Percentiles rank a stretch among this genome's conserved stretches.
These are phyloP conservation scores for Serendipita sp. DNA, from an alignment of 768 basidiomycete genomes.

Conservation along the genomic window DNA sequence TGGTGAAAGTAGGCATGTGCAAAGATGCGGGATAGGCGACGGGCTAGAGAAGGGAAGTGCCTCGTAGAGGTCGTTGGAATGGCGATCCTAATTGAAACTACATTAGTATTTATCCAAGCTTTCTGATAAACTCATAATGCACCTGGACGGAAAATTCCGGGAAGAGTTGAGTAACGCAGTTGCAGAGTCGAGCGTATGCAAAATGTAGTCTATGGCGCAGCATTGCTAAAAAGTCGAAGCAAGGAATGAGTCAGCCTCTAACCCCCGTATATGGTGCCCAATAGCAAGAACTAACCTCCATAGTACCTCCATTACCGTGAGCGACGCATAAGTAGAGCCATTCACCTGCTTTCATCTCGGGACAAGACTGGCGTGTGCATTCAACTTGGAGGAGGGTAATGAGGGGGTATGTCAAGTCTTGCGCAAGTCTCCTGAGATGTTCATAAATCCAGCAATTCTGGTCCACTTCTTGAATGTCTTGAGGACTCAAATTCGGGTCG, in stretches of 20 bases:
- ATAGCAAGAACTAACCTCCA: conserved; percentile 42
- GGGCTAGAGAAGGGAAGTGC: conserved; percentile 81
- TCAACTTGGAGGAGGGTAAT: conserved; percentile 75
- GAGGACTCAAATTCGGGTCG: conserved; percentile 15
- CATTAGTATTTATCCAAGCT: conserved; percentile 7
- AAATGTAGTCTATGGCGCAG: conserved; percentile 92
- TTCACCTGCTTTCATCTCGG: conserved; percentile 98
- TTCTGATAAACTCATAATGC: conserved; percentile 11
- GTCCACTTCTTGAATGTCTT: conserved; percentile 37
- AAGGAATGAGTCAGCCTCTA: background rate
- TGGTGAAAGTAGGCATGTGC: conserved; percentile 94
- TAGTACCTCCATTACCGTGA: conserved; percentile 73
- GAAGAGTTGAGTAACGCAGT: conserved; percentile 84
- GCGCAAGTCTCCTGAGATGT: conserved; percentile 60
- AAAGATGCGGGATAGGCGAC: conserved; percentile 86
- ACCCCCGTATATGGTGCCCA: background rate
- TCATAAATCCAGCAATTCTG: conserved; percentile 75
- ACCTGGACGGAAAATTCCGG: conserved; percentile 85
- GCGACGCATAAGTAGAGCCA: conserved; percentile 95
- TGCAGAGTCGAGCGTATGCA: conserved; percentile 85
- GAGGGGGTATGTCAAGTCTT: conserved; percentile 72
- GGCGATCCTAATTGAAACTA: conserved; percentile 37
- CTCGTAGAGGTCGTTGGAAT: conserved; percentile 66
- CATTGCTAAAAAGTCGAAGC: conserved; percentile 45
- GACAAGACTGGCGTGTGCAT: conserved; percentile 73